Conservation (phyloP, 2,329 filamentous ascomycete genomes). For the Botrytis porri region DNA sequence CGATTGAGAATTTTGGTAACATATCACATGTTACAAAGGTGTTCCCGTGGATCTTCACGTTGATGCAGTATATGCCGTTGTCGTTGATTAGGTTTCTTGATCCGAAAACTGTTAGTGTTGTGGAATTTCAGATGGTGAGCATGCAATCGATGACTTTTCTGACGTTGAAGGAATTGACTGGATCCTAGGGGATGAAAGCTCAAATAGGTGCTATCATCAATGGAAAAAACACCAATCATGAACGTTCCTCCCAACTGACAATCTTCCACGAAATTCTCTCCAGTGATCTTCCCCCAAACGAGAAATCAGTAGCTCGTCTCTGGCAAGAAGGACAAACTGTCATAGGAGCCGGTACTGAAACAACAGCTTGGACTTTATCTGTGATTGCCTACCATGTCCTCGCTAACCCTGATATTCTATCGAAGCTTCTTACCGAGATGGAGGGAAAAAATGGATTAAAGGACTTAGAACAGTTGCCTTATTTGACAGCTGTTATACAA, state of each 20-base stretch:
- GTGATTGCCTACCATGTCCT: constrained; percentile 41
- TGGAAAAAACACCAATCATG: constrained; percentile 8
- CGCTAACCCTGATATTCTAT: constrained; percentile 35
- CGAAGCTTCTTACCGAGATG: constrained; percentile 40
- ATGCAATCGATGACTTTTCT: not conserved
- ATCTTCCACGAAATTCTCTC: constrained; percentile 34
- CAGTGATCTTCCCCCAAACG: constrained; percentile 37
- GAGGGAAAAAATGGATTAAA: constrained; percentile 23
- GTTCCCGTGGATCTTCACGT: constrained; percentile 10
- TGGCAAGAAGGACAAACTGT: constrained; percentile 38
- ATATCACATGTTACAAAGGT: constrained; percentile 12
- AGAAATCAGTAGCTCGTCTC: constrained; percentile 39
- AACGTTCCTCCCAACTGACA: constrained; percentile 27
- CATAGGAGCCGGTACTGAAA: constrained; percentile 41
- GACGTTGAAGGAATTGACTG: not conserved
- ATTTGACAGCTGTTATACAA: constrained; percentile 38
- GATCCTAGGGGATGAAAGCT: constrained; percentile 38
- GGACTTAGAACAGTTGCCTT: constrained; percentile 35
- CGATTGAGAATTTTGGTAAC: not conserved
- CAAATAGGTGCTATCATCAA: constrained; percentile 26
- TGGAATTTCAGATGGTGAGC: constrained; percentile 18
- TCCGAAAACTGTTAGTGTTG: not conserved
- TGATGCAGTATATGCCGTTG: constrained; percentile 2
- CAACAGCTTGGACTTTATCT: constrained; percentile 39
- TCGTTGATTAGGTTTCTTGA: not conserved